A percentile compares a stretch with the other conserved stretches of the same genome.
These are phyloP conservation scores for Bonia amplexicaulis DNA, from an alignment of 176 grass and related monocot species.

Conservation along the genomic window DNA sequence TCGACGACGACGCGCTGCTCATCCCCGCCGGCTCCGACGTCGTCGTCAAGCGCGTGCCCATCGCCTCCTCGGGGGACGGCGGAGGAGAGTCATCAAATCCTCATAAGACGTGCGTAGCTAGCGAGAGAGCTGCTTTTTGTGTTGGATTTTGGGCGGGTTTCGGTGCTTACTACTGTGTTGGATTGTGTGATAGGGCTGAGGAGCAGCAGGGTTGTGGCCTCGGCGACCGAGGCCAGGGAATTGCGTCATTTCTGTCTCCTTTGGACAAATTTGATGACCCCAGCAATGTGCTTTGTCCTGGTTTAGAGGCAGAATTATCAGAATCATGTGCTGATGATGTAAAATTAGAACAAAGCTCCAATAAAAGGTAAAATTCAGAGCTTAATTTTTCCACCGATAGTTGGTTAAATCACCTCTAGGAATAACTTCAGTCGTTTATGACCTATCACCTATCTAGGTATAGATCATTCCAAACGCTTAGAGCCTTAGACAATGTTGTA, in stretches of 20 bases:
- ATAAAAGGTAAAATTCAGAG: neutral
- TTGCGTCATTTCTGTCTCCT: neutral
- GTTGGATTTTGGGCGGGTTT: neutral
- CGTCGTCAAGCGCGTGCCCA: constrained; percentile 24
- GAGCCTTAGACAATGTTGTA: neutral
- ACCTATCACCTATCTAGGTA: neutral
- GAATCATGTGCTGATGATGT: constrained; percentile 30
- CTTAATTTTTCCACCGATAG: neutral
- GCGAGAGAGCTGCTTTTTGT: neutral
- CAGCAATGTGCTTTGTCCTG: constrained; percentile 30
- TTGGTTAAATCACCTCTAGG: neutral
- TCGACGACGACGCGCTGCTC: constrained; percentile 3
- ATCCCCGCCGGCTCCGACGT: constrained; percentile 18
- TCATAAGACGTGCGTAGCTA: neutral
- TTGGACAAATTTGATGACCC: constrained; percentile 49
- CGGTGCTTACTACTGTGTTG: neutral
- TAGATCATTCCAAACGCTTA: neutral
- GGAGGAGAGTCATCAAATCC: neutral
- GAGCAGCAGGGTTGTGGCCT: neutral
- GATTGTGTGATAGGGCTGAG: neutral
- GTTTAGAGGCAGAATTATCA: constrained; percentile 20
- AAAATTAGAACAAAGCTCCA: constrained; percentile 4
- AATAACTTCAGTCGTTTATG: neutral
- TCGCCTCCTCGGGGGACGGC: neutral
- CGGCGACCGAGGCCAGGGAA: neutral